phyloP scores from a whole-genome alignment of 2,329 filamentous ascomycete species.

The Ilyonectria sp. region DNA sequence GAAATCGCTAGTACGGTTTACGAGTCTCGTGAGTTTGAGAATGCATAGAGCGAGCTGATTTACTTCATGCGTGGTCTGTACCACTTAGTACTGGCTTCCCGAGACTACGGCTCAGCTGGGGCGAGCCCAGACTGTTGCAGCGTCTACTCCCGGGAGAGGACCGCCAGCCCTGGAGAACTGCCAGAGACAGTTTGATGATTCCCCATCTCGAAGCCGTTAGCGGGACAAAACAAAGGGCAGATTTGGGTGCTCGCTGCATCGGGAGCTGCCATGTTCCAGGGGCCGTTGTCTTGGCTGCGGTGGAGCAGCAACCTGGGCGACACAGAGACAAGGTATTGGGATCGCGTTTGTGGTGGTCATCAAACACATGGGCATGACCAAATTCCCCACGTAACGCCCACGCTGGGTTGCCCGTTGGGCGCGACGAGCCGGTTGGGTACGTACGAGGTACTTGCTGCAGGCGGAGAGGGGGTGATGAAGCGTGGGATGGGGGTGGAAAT shows the following conservation, averaged over 20 bases:
- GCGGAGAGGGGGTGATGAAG: background rate
- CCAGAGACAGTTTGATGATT: background rate
- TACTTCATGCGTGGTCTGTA: background rate
- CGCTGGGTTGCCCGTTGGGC: background rate
- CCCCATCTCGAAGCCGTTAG: conserved; percentile 7
- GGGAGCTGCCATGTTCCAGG: conserved; percentile 5
- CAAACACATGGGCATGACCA: conserved; percentile 16
- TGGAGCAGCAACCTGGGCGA: conserved; percentile 6
- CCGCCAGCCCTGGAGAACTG: background rate
- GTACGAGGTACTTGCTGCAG: conserved; percentile 22
- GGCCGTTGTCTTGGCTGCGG: background rate
- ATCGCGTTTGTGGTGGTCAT: conserved; percentile 20
- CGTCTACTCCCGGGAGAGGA: too few species aligned
- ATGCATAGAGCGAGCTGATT: background rate
- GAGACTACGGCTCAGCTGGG: conserved; percentile 7
- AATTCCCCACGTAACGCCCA: conserved; percentile 23
- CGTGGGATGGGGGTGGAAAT: background rate
- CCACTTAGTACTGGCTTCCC: background rate
- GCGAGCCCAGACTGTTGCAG: conserved; percentile 1
- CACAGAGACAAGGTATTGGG: conserved; percentile 18
- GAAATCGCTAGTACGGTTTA: background rate
- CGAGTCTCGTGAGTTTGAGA: background rate
- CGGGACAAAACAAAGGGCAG: conserved; percentile 8
- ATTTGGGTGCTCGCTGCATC: conserved; percentile 21
- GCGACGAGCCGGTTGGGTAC: conserved; percentile 30